phyloP scores from a whole-genome alignment of 345 rosid species.

The Hibiscus trionum region DNA sequence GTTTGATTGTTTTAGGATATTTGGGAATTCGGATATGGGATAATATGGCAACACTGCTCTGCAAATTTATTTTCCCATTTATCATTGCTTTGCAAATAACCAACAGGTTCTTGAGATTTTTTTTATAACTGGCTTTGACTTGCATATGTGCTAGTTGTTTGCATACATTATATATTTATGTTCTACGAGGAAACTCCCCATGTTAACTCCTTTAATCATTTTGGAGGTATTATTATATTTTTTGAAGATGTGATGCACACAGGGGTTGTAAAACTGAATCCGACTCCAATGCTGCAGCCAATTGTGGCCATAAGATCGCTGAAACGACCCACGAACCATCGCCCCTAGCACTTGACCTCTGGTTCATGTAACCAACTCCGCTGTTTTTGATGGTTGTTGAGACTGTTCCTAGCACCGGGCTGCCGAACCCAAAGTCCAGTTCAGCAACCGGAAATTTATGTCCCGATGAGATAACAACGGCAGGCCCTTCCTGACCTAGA shows the following conservation, averaged over 20 bases:
- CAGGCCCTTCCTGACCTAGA: conserved; percentile 65
- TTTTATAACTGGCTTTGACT: neutral
- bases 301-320: conserved; percentile 68
- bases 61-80: neutral
- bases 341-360: conserved; percentile 55
- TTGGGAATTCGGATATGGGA: too few relatives aligned
- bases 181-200: neutral
- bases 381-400: conserved; percentile 51
- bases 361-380: conserved; percentile 73
- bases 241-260: conserved; percentile 41
- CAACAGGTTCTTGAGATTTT: neutral
- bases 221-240: neutral
- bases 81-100: neutral
- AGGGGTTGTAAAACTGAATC: conserved; percentile 72
- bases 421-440: conserved; percentile 72
- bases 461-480: conserved; percentile 73
- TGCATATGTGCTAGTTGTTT: neutral
- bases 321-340: conserved; percentile 82
- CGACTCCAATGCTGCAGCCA: conserved; percentile 58
- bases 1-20: neutral
- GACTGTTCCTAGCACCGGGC: conserved; percentile 56
- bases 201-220: neutral
- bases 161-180: neutral
- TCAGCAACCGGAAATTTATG: conserved; percentile 63
- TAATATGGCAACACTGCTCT: too few relatives aligned